Evolutionary conservation across 163 green algal species (phyloP), one percentile per base, ranked within the genome.

Genomic region (Scenedesmus sp.): DNA sequence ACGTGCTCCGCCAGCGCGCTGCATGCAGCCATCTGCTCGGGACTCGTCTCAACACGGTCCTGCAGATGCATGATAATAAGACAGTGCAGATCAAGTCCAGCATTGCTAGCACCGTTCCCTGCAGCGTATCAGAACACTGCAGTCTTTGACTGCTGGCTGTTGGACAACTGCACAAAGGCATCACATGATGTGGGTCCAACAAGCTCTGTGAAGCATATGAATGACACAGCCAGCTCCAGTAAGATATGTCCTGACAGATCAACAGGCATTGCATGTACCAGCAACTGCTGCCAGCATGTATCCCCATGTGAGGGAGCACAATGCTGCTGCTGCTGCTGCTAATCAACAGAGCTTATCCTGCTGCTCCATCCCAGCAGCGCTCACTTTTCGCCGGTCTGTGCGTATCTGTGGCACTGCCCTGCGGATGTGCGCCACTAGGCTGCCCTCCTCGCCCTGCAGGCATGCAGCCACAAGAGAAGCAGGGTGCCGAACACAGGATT

Each of bases 31-130:
- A 99, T 94, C 92, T 99, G 97, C 94, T 98, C 95, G 16, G 96
- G 95, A 74, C 93, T 97, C 13, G 94, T 96, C 92, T 99, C 97
- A 66, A 99, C 97, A 4, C 97, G 95, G 90, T 99, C 97, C 94
- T 97, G 95, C 12, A 56, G 77, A 56, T 13, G 46, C 13, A 52
- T 10, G 23, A 4, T 23, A 3, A 52, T 23, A 23, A 79, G 64
- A 18, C 70, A 52, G 18, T 88, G 26, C 52, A 46, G 34, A 46
- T 46, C 34, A 46, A 46, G 34, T 46, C 0, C 34, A 46, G 34
- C 34, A 46, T 46, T 46, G 34, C 34, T 46, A 46, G 34, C 34
- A 46, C 34, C 34, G 34, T 46, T 46, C 34, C 34, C 34, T 46
- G 34, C 34, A 46, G 34, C 34, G 34, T 46, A 46, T 46, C 34